These are phyloP conservation scores for Colletotrichum sp. DNA, from an alignment of 2,329 filamentous ascomycete genomes.

Conservation along the genomic window DNA sequence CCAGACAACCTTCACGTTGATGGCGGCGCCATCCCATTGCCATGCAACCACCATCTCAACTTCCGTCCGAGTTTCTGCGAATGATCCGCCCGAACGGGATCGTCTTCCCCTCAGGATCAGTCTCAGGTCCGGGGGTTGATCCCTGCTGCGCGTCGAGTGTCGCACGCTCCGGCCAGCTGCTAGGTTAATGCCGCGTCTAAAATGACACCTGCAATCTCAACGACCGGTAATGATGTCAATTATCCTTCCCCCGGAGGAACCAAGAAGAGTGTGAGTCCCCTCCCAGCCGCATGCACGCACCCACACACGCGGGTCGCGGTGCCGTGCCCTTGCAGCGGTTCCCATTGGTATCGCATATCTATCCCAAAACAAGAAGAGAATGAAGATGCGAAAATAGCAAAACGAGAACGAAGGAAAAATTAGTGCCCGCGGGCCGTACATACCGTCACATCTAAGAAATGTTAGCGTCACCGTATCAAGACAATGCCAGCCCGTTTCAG, in stretches of 20 bases:
- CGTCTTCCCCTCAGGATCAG: conserved; percentile 26
- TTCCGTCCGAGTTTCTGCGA: conserved; percentile 8
- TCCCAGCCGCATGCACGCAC: not conserved
- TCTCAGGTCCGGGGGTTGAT: conserved; percentile 24
- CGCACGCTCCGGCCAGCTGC: conserved; percentile 28
- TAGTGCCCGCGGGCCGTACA: conserved; percentile 38
- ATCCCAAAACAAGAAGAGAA: not conserved
- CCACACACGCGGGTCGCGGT: conserved; percentile 19
- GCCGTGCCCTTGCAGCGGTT: conserved; percentile 17
- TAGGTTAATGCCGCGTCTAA: conserved; percentile 29
- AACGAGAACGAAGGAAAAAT: conserved; percentile 2
- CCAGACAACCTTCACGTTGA: not conserved
- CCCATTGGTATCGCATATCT: not conserved
- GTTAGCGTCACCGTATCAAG: conserved; percentile 14
- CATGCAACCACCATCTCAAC: conserved; percentile 6
- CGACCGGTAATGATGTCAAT: conserved; percentile 30
- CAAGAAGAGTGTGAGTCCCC: conserved; percentile 22
- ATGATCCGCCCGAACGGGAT: conserved; percentile 12
- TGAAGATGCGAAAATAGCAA: conserved; percentile 6
- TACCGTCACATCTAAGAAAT: conserved; percentile 65
- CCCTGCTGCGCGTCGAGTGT: conserved; percentile 25
- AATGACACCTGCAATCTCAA: conserved; percentile 26
- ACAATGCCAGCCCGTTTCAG: not conserved
- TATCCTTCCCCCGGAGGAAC: conserved; percentile 15
- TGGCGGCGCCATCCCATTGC: conserved; percentile 15